A percentile compares a stretch with the other conserved stretches of the same genome.
These are phyloP conservation scores for Zygosaccharomyces lentus DNA, from an alignment of 805 yeast species.

Conservation along the genomic window DNA sequence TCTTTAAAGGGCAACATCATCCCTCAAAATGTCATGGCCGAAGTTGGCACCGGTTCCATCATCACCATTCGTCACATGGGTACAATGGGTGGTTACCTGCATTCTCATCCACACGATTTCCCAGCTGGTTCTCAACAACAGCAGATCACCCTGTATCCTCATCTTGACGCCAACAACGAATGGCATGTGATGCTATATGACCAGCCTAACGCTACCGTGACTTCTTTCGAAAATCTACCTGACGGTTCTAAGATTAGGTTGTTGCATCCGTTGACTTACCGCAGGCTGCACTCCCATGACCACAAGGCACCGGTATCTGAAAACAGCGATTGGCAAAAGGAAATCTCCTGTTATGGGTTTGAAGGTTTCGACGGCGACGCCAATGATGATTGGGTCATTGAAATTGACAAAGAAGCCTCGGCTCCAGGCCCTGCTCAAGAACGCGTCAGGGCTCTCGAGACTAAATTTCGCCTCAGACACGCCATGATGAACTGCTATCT, in stretches of 20 bases:
- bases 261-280: constrained; percentile 50
- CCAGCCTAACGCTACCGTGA: constrained; percentile 47
- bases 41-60: constrained; percentile 69
- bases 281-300: constrained; percentile 80
- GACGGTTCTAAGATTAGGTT: constrained; percentile 72
- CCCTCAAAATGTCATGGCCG: constrained; percentile 54
- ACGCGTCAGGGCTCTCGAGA: constrained; percentile 58
- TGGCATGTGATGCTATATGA: constrained; percentile 70
- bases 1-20: constrained; percentile 55
- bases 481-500: constrained; percentile 76
- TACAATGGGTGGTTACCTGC: constrained; percentile 77
- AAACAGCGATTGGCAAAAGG: constrained; percentile 73
- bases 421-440: constrained; percentile 49
- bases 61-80: constrained; percentile 64
- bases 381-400: constrained; percentile 76
- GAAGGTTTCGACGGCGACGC: constrained; percentile 78
- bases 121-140: constrained; percentile 82
- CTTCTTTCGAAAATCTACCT: constrained; percentile 55
- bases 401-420: constrained; percentile 55
- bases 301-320: constrained; percentile 74
- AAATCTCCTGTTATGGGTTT: constrained; percentile 70
- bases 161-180: constrained; percentile 66
- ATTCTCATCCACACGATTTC: constrained; percentile 68
- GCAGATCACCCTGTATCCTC: constrained; percentile 77
- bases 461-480: constrained; percentile 70